phyloP scores from a whole-genome alignment of 116 monocot genomes.

The Phalaenopsis hybrid region DNA sequence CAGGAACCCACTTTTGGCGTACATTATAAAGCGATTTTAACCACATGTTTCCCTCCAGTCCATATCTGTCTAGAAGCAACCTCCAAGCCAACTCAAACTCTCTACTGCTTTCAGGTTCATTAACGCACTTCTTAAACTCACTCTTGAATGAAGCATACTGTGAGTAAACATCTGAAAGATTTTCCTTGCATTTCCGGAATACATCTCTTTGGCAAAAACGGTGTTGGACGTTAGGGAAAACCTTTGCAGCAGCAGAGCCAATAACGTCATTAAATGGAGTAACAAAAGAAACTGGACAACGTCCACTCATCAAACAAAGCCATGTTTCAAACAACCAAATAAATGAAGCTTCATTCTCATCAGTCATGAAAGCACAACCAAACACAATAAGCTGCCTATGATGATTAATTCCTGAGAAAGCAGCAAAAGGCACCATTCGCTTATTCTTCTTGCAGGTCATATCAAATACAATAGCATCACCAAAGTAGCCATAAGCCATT shows the following conservation, averaged over 20 bases:
- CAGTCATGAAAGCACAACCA: slow-evolving; percentile 76
- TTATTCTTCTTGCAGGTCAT: slow-evolving; percentile 72
- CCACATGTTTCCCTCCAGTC: slow-evolving; percentile 53
- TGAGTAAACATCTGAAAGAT: slow-evolving; percentile 39
- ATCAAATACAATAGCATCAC: slow-evolving; percentile 69
- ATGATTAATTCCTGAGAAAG: slow-evolving; percentile 85
- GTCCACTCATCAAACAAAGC: slow-evolving; percentile 61
- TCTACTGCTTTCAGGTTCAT: slow-evolving; percentile 52
- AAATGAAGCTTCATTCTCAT: slow-evolving; percentile 69
- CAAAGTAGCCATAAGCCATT: slow-evolving; percentile 63
- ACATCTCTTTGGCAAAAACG: slow-evolving; percentile 69
- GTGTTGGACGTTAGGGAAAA: slow-evolving; percentile 51
- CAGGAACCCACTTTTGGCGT: slow-evolving; percentile 72
- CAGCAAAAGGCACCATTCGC: slow-evolving; percentile 56
- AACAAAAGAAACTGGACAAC: slow-evolving; percentile 51
- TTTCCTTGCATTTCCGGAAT: slow-evolving; percentile 63
- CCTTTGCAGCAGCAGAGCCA: slow-evolving; percentile 33
- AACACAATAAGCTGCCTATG: slow-evolving; percentile 66
- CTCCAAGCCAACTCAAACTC: slow-evolving; percentile 68
- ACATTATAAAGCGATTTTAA: slow-evolving; percentile 43
- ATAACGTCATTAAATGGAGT: slow-evolving; percentile 40
- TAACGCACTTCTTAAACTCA: slow-evolving; percentile 70
- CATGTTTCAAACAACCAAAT: slow-evolving; percentile 87
- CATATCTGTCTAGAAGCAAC: slow-evolving; percentile 43
- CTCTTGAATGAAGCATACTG: slow-evolving; percentile 45